Evolutionary conservation across 2,329 filamentous ascomycete genomes (phyloP), one percentile per base, ranked within the genome.

Genomic region (Penicillium hordei): DNA sequence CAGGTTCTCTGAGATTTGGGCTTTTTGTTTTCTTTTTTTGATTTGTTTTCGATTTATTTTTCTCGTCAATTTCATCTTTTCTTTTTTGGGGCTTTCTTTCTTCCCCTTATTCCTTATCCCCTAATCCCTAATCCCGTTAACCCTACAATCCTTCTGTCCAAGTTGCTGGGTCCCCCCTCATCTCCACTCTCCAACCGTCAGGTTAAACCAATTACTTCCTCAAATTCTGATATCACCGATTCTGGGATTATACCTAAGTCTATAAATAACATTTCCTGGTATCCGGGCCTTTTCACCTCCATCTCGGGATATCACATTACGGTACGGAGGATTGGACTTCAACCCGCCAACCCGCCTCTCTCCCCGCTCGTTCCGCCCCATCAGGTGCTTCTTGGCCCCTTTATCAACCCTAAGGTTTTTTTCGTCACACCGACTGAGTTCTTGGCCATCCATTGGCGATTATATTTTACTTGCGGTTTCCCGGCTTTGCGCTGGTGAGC

Each of bases 381-480:
- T 55, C 48, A 27, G 27, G 42, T 43, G 38, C 34, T 23, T 42
- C 49, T 36, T 51, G 39, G 34, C 43, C 49, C 49, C 55, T 48
- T 40, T 17, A 19, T 36, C 21, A 43, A 5, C 25, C 34, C 27
- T 48, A 48, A 56, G 29, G 49, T 34, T 52, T 55, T 45, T 45
- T 48, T 38, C 40, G 33, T 62, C 61, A 62, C 58, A 62, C 55
- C 49, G 49, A 52, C 56, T 52, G 40, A n/a, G 44, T 34, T 38
- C 38, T 34, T 40, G 38, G 51, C 52, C 17, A 49, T 58, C 49
- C 19, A 50, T 58, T 51, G 48, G 48, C 40, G 27, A 17, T 53
- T 64, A 64, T 64, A 64, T 48, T 60, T 58, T 60, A 59, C 43
- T 51, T 44, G 40, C 17, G 27, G 17, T 52, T 55, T 33, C 46